phyloP scores from a whole-genome alignment of 371 early-diverging fungal genomes.

The Zopfochytrium polystomum region DNA sequence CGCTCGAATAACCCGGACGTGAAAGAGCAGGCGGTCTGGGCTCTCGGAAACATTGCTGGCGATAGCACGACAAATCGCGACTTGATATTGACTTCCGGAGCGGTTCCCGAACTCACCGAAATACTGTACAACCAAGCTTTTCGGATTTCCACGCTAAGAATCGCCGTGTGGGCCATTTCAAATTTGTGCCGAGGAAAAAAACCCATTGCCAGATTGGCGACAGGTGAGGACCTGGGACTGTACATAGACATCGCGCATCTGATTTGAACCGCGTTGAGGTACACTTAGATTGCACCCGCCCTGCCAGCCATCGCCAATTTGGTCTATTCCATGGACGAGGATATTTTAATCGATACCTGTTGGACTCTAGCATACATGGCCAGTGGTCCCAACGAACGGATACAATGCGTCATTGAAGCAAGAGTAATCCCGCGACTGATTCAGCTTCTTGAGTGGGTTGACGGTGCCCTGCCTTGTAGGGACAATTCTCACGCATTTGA shows the following conservation, averaged over 20 bases:
- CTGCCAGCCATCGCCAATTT: constrained; percentile 87
- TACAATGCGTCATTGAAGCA: constrained; percentile 94
- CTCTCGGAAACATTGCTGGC: constrained; percentile 99
- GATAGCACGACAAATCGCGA: constrained; percentile 96
- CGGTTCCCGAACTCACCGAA: constrained; percentile 74
- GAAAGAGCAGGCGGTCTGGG: constrained; percentile 99
- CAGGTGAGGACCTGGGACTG: constrained; percentile 62
- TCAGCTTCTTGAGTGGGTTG: constrained; percentile 77
- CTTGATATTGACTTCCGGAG: constrained; percentile 84
- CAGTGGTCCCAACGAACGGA: constrained; percentile 92
- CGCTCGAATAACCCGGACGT: constrained; percentile 84
- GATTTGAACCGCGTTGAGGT: too few species aligned
- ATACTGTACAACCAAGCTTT: constrained; percentile 77
- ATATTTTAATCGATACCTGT: constrained; percentile 95
- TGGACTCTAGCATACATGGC: constrained; percentile 99
- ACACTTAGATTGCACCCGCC: constrained; percentile 72
- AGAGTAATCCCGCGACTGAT: constrained; percentile 92
- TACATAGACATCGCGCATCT: too few species aligned
- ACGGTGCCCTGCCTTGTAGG: neutral
- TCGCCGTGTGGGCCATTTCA: constrained; percentile 98
- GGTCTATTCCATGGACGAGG: constrained; percentile 86
- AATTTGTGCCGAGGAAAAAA: constrained; percentile 99
- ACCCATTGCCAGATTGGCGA: constrained; percentile 91
- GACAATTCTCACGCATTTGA: neutral
- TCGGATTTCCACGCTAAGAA: constrained; percentile 93